Evolutionary conservation across 345 rosid species (phyloP), one percentile per base, ranked within the genome.

Genomic region (Arabis hirsuta): DNA sequence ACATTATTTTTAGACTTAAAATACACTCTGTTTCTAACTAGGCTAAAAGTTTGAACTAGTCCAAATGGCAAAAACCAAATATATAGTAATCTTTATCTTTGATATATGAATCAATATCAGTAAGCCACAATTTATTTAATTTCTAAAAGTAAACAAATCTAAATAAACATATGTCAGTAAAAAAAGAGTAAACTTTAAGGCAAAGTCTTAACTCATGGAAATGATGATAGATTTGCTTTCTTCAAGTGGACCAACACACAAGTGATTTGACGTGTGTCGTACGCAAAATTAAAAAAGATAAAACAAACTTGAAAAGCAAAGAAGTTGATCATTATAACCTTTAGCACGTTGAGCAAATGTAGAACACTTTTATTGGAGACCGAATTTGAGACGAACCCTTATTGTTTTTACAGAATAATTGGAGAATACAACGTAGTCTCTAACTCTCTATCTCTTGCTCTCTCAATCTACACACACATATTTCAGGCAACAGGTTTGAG

Each of bases 401-500:
- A 44, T 67, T 74, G 78, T 43, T 52, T 24, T 14, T 43, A 74
- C 78, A 59, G 42, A 51, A 32, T 62, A 24, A 51, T 32, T 34
- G 67, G 55, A 34, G 60, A 52, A 1, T 24, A 52, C 73, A 66
- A 36, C 42, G 3, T 54, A 36, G 7, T 2, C 24, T 22, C 24
- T 22, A 22, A 22, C 65, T 24, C 41, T 14, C 12, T 2, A 56
- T 64, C 19, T 36, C 22, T 26, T 4, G 31, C 13, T 4, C 69
- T 65, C 19, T 51, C 22, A 5, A 3, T 31, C 5, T 39, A 36
- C 4, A 1, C 32, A 5, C 24, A 24, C 13, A 7, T 24, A 6
- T 65, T 59, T 76, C 58, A 92, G 43, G 86, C 83, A 71, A 86
- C 31, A 31, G 90, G 98, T 85, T 82, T 94, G 88, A 94, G 79